Evolutionary conservation across 2,329 filamentous ascomycete species (phyloP).

Genomic region (Chrysoporthe austroafricana): DNA sequence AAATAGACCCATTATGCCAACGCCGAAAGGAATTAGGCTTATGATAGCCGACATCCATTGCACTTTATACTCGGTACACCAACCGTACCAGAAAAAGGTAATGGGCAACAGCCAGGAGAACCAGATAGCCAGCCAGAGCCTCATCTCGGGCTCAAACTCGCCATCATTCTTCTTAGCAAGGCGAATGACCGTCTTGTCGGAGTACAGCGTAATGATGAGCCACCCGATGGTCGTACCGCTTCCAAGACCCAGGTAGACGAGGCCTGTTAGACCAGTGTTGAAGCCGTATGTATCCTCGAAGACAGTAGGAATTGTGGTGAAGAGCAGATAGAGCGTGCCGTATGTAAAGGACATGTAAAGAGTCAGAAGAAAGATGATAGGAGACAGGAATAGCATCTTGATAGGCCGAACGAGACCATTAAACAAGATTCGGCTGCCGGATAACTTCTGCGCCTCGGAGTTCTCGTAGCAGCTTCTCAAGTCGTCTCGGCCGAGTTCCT

Average conservation of each 20-base stretch:
- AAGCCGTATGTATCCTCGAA: constrained; percentile 54
- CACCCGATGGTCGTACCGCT: constrained; percentile 44
- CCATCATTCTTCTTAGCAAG: constrained; percentile 44
- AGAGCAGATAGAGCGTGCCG: constrained; percentile 57
- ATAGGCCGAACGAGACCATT: constrained; percentile 33
- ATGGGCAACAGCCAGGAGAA: constrained; percentile 39
- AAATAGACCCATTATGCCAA: constrained; percentile 39
- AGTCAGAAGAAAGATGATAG: constrained; percentile 51
- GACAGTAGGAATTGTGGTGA: constrained; percentile 56
- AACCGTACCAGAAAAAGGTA: constrained; percentile 47
- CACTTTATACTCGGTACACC: constrained; percentile 38
- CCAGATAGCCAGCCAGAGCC: constrained; percentile 38
- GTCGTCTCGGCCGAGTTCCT: constrained; percentile 50
- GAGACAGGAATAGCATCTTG: constrained; percentile 51
- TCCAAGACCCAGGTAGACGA: constrained; percentile 54
- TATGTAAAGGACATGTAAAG: constrained; percentile 57
- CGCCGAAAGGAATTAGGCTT: constrained; percentile 38
- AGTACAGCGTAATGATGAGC: constrained; percentile 38
- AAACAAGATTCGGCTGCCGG: constrained; percentile 36
- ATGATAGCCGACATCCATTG: constrained; percentile 43
- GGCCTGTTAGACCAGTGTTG: constrained; percentile 48
- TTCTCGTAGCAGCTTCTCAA: constrained; percentile 52
- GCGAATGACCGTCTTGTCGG: constrained; percentile 44
- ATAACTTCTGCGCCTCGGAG: constrained; percentile 30
- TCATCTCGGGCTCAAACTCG: constrained; percentile 43